Percentiles rank a stretch among this genome's conserved stretches.
Conservation (phyloP, 805 yeast species). For the Groenewaldozyma tartarivorans region DNA sequence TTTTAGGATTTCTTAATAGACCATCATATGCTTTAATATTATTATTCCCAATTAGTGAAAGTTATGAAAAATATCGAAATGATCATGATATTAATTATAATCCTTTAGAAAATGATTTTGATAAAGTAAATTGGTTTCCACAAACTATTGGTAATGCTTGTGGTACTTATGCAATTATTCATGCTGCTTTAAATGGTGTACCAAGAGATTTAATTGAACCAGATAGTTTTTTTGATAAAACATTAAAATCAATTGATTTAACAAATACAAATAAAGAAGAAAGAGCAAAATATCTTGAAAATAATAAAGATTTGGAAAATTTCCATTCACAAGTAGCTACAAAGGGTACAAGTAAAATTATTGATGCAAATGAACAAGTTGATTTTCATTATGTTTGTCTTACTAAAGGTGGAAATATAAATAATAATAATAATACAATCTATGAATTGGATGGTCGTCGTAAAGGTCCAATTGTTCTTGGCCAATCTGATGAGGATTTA, state of each 20-base stretch:
- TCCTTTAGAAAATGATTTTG: constrained; percentile 22
- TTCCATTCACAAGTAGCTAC: constrained; percentile 31
- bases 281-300: constrained; percentile 36
- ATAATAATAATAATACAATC: constrained; percentile 33
- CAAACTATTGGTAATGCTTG: constrained; percentile 86
- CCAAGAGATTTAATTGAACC: constrained; percentile 23
- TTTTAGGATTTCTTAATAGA: constrained; percentile 69
- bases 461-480: constrained; percentile 61
- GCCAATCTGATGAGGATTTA: constrained; percentile 40
- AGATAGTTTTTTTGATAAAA: constrained; percentile 21
- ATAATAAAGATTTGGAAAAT: constrained; percentile 31
- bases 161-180: constrained; percentile 83
- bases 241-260: constrained; percentile 20
- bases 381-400: constrained; percentile 74
- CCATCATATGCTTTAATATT: constrained; percentile 71
- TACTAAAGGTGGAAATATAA: constrained; percentile 40
- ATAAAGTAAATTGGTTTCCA: constrained; percentile 55
- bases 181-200: constrained; percentile 38
- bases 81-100: constrained; percentile 29
- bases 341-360: constrained; percentile 30
- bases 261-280: constrained; percentile 21
- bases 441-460: constrained; percentile 89
- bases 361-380: constrained; percentile 35
- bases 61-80: constrained; percentile 44
- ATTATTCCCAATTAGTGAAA: constrained; percentile 67